These are phyloP conservation scores for Galium porrigens DNA, from an alignment of 305 asterid species.

Conservation along the genomic window DNA sequence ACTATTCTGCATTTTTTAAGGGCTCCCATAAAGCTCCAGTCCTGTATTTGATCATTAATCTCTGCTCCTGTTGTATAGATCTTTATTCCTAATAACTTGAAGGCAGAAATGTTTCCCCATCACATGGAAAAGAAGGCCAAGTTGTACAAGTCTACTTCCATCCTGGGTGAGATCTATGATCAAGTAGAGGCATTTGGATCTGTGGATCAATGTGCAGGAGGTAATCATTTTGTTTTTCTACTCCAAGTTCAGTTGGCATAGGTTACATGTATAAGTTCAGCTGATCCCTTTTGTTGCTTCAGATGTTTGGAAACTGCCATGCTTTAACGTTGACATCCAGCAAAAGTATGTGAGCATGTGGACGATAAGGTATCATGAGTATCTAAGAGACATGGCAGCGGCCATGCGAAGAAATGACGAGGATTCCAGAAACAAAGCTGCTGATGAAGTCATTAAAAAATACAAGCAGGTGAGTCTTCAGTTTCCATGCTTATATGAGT, in stretches of 20 bases:
- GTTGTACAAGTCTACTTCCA: conserved; percentile 37
- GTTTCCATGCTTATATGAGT: background rate
- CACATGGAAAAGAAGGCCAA: conserved; percentile 36
- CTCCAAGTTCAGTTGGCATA: background rate
- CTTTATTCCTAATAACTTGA: conserved; percentile 28
- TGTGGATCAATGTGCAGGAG: conserved; percentile 17
- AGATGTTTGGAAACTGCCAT: conserved; percentile 46
- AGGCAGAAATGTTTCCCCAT: conserved; percentile 44
- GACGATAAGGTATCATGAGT: conserved; percentile 26
- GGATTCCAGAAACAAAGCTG: conserved; percentile 30
- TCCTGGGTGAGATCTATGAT: conserved; percentile 56
- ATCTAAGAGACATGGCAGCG: conserved; percentile 35
- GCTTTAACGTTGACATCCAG: conserved; percentile 24
- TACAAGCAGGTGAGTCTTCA: conserved; percentile 44
- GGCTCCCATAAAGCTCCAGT: background rate
- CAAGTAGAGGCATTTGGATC: conserved; percentile 22
- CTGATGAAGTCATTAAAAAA: conserved; percentile 39
- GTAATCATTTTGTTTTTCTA: conserved; percentile 17
- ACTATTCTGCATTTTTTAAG: background rate
- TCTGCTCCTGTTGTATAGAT: conserved; percentile 31
- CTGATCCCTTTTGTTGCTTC: conserved; percentile 5
- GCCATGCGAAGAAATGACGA: conserved; percentile 20
- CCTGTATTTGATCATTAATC: background rate
- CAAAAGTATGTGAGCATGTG: conserved; percentile 26
- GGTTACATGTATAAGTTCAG: background rate